Evolutionary conservation across 2,329 filamentous ascomycete species (phyloP), one percentile per base, ranked within the genome.

Genomic region (Pyrenochaeta sp.): DNA sequence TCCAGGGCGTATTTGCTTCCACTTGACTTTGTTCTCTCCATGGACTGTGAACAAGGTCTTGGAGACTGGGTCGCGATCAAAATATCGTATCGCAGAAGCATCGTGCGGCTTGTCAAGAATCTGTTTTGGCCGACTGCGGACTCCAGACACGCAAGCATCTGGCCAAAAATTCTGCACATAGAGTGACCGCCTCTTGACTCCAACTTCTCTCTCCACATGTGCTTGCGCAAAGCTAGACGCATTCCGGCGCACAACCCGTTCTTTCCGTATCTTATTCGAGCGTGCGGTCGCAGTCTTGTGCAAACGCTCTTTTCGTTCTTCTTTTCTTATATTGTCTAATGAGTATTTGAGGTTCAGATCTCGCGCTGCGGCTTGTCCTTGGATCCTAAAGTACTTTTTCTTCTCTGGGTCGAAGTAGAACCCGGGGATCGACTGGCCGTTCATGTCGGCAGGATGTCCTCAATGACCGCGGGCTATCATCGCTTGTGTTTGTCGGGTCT

Each of bases 381-480:
- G 73, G 18, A 83, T 77, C 32, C 74, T 75, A 72, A 83, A 83
- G 64, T 83, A 83, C 54, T 81, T 82, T 44, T 74, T 72, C 66
- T 80, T 82, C 33, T 79, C 77, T 30, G 66, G 58, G 56, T 83
- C 79, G 56, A 70, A 82, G 61, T 81, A 81, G 55, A 76, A 81
- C 30, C 81, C 81, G 3, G 80, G 80, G n/a, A 82, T 75, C 31
- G 75, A 63, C 49, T 73, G 72, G 29, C 72, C 67, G 52, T 77
- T 75, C 77, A 78, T 78, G 37, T 49, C 58, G 40, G 23, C 5
- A 2, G 32, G 2, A 5, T 3, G 7, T 17, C 23, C 2, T 10
- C 23, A 17, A 4, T 30, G 2, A 6, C 27, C 17, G 30, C 10
- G 17, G 4, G 39, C 18, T 14, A 21, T 27, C 23, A 21, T 4